A percentile compares a stretch with the other conserved stretches of the same genome.
phyloP scores from a whole-genome alignment of 73 alveolate genomes.

The Diophrys appendiculata region DNA sequence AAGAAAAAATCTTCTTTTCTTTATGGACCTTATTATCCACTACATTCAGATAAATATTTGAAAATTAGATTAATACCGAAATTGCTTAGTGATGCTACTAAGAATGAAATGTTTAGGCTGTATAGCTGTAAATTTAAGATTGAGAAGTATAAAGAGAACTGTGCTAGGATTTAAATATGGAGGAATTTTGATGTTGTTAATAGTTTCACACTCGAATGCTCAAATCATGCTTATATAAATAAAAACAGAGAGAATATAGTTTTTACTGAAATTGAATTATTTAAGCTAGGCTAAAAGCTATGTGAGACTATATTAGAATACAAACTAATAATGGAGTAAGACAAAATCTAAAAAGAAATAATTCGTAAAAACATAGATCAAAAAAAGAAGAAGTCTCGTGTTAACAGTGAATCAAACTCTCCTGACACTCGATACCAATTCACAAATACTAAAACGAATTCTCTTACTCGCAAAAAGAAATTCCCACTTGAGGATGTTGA shows the following conservation, averaged over 20 bases:
- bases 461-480: no score
- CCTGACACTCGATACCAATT: no score
- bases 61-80: conserved; percentile 61
- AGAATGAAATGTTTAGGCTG: conserved; percentile 64
- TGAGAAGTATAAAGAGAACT: conserved; percentile 54
- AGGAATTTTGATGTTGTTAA: conserved; percentile 41
- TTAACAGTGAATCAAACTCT: no score
- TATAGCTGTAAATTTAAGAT: conserved; percentile 58
- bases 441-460: no score
- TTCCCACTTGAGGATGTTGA: no score
- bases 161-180: conserved; percentile 66
- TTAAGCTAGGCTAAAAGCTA: conserved; percentile 44
- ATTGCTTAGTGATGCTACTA: conserved; percentile 48
- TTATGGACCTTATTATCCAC: conserved; percentile 72
- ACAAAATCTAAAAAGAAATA: conserved; percentile 29
- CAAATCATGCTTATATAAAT: conserved; percentile 21
- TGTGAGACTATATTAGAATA: conserved; percentile 49
- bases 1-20: conserved; percentile 50
- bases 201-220: conserved; percentile 61
- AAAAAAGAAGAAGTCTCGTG: no score
- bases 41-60: conserved; percentile 50
- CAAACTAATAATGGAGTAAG: conserved; percentile 35
- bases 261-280: conserved; percentile 42
- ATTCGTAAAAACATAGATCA: no score
- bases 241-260: conserved; percentile 5